Conservation (phyloP, 176 grass and related monocot species). For the Musa itinerans region DNA sequence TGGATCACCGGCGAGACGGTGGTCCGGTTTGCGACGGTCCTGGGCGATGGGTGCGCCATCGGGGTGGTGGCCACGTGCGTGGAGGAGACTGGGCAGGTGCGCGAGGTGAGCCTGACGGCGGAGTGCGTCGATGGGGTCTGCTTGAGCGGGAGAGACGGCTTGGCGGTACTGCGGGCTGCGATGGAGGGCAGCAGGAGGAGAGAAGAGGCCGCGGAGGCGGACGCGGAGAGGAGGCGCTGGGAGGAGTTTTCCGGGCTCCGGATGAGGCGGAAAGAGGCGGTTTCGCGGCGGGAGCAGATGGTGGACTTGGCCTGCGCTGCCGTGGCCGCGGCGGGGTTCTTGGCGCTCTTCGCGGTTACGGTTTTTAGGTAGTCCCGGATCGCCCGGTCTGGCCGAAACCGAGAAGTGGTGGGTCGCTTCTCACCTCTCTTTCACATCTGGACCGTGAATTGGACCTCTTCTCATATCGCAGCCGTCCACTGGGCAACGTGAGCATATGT, state of each 20-base stretch:
- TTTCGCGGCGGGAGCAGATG: constrained; percentile 35
- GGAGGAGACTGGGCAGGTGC: constrained; percentile 33
- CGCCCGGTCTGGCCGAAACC: not conserved
- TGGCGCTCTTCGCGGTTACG: constrained; percentile 30
- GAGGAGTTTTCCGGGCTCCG: constrained; percentile 31
- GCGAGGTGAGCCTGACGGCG: constrained; percentile 46
- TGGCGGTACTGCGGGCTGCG: constrained; percentile 32
- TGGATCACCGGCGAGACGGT: constrained; percentile 55
- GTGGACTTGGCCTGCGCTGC: constrained; percentile 52
- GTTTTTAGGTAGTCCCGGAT: constrained; percentile 28
- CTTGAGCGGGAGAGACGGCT: constrained; percentile 30
- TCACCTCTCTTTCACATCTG: too few species aligned
- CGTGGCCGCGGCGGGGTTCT: constrained; percentile 40
- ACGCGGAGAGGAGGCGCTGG: constrained; percentile 27
- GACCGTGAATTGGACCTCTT: too few species aligned
- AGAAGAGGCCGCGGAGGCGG: constrained; percentile 16
- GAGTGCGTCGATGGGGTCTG: constrained; percentile 51
- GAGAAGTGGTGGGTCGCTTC: too few species aligned
- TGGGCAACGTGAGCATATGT: too few species aligned
- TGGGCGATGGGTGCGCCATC: constrained; percentile 22
- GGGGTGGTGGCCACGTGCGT: constrained; percentile 38
- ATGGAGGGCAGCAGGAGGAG: constrained; percentile 26
- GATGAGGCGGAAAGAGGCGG: constrained; percentile 38
- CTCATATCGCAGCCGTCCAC: too few species aligned
- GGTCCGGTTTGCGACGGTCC: constrained; percentile 42